phyloP scores from a whole-genome alignment of 2,329 filamentous ascomycete genomes.

The Curvularia sp. region DNA sequence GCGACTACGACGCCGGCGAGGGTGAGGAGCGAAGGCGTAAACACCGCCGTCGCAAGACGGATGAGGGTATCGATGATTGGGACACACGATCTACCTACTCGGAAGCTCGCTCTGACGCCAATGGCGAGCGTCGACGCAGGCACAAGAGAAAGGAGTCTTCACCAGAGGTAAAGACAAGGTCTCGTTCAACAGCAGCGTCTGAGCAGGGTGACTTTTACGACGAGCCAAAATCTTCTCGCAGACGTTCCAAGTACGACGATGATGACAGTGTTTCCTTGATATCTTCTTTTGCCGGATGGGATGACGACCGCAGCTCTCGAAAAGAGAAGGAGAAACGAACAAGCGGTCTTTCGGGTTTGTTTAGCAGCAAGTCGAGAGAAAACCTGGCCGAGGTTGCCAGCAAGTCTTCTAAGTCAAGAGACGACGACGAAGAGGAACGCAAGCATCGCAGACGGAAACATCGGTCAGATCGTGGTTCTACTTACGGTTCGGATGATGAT shows the following conservation, averaged over 20 bases:
- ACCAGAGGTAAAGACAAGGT: slow-evolving; percentile 32
- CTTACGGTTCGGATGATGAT: slow-evolving; percentile 50
- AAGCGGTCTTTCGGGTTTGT: slow-evolving; percentile 55
- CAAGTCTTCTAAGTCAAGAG: slow-evolving; percentile 44
- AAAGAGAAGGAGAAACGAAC: slow-evolving; percentile 54
- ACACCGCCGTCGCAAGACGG: slow-evolving; percentile 46
- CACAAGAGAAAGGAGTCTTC: slow-evolving; percentile 45
- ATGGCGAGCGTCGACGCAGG: slow-evolving; percentile 45
- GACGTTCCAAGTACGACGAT: slow-evolving; percentile 53
- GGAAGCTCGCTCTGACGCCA: slow-evolving; percentile 46
- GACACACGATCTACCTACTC: slow-evolving; percentile 51
- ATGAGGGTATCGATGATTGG: slow-evolving; percentile 49
- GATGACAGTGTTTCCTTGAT: slow-evolving; percentile 53
- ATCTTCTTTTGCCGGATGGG: slow-evolving; percentile 50
- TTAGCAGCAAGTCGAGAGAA: slow-evolving; percentile 56
- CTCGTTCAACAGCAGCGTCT: slow-evolving; percentile 47
- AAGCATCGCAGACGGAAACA: slow-evolving; percentile 57
- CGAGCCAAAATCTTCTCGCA: slow-evolving; percentile 48
- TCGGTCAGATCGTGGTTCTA: slow-evolving; percentile 48
- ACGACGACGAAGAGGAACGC: slow-evolving; percentile 50
- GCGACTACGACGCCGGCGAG: slow-evolving; percentile 42
- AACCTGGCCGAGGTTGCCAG: slow-evolving; percentile 41
- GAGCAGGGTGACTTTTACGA: slow-evolving; percentile 52
- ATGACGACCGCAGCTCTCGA: slow-evolving; percentile 48
- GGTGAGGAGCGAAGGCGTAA: slow-evolving; percentile 40